phyloP scores from a whole-genome alignment of 2,329 filamentous ascomycete genomes.

The Dendrostoma leiphaemia region DNA sequence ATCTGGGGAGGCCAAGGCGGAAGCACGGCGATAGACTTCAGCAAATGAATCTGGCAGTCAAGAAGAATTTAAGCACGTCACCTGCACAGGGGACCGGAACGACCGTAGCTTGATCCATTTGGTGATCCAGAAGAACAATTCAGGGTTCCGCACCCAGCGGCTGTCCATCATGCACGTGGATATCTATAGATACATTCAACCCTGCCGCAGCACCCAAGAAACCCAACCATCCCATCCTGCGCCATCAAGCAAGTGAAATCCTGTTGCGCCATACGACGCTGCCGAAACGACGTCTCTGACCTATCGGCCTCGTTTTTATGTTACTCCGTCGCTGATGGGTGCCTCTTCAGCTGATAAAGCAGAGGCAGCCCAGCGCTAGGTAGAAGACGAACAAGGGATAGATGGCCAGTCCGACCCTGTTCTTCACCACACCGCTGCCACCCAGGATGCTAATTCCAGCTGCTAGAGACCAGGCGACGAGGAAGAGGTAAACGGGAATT shows the following conservation, averaged over 20 bases:
- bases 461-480: slow-evolving; percentile 90
- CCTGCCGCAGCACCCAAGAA: background rate
- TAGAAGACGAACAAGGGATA: slow-evolving; percentile 97
- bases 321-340: background rate
- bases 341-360: slow-evolving; percentile 82
- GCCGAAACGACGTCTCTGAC: background rate
- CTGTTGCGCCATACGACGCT: slow-evolving; percentile 3
- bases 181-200: slow-evolving; percentile 14
- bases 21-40: no score
- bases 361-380: slow-evolving; percentile 85
- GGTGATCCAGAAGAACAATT: background rate
- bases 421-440: slow-evolving; percentile 92
- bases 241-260: slow-evolving; percentile 16
- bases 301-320: background rate
- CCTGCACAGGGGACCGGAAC: background rate
- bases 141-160: background rate
- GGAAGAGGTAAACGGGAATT: slow-evolving; percentile 85
- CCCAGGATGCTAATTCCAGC: slow-evolving; percentile 95
- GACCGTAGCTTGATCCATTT: background rate
- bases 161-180: slow-evolving; percentile 7
- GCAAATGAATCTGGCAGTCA: no score
- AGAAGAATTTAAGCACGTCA: background rate
- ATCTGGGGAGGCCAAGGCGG: no score
- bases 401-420: slow-evolving; percentile 88
- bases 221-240: slow-evolving; percentile 10